Base-by-base conservation (phyloP, 768 basidiomycete genomes). In the Mrakia frigida region DNA sequence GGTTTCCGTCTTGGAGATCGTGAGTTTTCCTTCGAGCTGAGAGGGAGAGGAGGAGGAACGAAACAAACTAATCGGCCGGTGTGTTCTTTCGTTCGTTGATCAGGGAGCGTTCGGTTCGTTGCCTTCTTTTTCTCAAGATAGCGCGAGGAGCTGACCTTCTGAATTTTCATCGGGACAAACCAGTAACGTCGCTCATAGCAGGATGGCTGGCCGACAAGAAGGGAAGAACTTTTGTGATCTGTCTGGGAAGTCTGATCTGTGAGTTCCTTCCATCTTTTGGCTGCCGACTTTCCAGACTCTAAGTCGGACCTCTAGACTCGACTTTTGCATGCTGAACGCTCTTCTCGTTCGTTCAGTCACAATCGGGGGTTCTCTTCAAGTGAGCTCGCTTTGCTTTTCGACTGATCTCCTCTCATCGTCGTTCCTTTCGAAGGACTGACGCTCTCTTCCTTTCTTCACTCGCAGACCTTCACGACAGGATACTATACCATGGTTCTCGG, bases 161-260 rank as follows among this genome's bases (percentile, higher is more conserved):
- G 14, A 21, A 52, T 46, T 3, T 28, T 33, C n/a, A 39, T 33
- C 35, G 35, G 61, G 39, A 9, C n/a, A n/a, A n/a, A n/a, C 31
- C 52, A 94, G 92, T 91, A 77, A 97, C 95, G 0, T 95, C 94
- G 18, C 84, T 97, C 75, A 90, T 92, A 37, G 93, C 94, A 72
- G 95, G 94, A 13, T 87, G 87, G n/a, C 85, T 97, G 9, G 94
- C 94, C 35, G 95, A 98, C 83, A 86, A 87, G 35, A 87, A 95
- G 72, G 95, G 95, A 14, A 87, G 95, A 59, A 89, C 89, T 81
- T 90, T 91, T 68, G 95, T 93, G 0, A 86, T 98, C 28, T 90
- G 93, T 80, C 85, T 87, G 41, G 95, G 95, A 41, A 93, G 94
- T 10, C 80, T 90, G 63, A 85, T 95, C 63, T 97, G 63, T 77